Conservation (phyloP, 306 rosid genomes). For the Begonia masoniana region DNA sequence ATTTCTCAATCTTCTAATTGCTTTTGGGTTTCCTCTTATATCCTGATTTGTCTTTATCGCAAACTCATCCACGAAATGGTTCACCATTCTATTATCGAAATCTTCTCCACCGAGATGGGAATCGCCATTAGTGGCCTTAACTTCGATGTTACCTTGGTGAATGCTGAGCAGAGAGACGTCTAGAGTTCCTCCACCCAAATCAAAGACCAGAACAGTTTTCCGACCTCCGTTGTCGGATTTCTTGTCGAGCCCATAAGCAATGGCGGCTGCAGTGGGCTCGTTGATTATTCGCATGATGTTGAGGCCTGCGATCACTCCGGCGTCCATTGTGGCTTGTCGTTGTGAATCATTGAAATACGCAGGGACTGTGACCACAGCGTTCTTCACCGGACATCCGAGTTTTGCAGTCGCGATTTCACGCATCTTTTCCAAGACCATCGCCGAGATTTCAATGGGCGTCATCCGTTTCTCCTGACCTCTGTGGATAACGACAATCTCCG, state of each 20-base stretch:
- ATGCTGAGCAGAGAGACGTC: neutral
- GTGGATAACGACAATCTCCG: neutral
- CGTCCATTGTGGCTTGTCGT: constrained; percentile 4
- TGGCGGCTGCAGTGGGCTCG: constrained; percentile 2
- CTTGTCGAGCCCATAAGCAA: constrained; percentile 5
- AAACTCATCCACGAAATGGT: constrained; percentile 2
- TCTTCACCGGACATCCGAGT: neutral
- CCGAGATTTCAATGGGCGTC: neutral
- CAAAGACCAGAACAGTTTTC: constrained; percentile 8
- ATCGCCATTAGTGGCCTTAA: constrained; percentile 3
- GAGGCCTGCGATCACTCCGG: neutral
- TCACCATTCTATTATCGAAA: constrained; percentile 4
- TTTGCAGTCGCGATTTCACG: neutral
- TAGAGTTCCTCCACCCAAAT: constrained; percentile 6
- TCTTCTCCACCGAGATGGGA: constrained; percentile 11
- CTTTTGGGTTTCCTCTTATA: neutral
- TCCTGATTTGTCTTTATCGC: constrained; percentile 2
- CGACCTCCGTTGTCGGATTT: neutral
- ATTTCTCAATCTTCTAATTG: constrained; percentile 1
- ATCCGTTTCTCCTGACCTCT: neutral
- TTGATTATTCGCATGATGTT: constrained; percentile 8
- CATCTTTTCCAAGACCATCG: neutral
- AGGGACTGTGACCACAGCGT: constrained; percentile 5
- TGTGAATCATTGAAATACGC: constrained; percentile 7
- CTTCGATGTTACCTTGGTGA: neutral